A percentile compares a stretch with the other conserved stretches of the same genome.
phyloP scores from a whole-genome alignment of 257 asterid species.

The Dorcoceras hygrometricum region DNA sequence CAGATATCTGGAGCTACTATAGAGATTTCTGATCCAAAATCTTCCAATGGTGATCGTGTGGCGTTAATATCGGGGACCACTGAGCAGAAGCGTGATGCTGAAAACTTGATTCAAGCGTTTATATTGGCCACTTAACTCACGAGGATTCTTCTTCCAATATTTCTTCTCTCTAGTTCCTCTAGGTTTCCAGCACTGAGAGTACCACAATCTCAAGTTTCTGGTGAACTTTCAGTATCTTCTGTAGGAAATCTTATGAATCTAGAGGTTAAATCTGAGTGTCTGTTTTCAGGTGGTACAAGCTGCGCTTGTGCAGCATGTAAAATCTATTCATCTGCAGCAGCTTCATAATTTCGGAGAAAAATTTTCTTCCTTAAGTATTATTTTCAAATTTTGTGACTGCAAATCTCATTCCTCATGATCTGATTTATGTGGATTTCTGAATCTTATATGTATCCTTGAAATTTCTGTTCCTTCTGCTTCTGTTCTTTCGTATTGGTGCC shows the following conservation, averaged over 20 bases:
- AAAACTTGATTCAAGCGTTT: constrained; percentile 92
- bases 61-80: constrained; percentile 84
- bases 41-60: constrained; percentile 83
- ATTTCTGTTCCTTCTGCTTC: constrained; percentile 30
- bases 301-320: constrained; percentile 38
- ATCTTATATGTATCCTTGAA: constrained; percentile 31
- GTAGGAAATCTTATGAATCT: constrained; percentile 39
- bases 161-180: constrained; percentile 44
- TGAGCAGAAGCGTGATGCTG: constrained; percentile 91
- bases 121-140: constrained; percentile 72
- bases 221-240: constrained; percentile 38
- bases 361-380: constrained; percentile 41
- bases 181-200: constrained; percentile 37
- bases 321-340: constrained; percentile 42
- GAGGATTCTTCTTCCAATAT: constrained; percentile 27
- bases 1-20: constrained; percentile 94
- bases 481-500: constrained; percentile 25
- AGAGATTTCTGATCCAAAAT: constrained; percentile 72
- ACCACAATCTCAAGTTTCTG: constrained; percentile 35
- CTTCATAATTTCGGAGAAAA: constrained; percentile 36
- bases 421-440: constrained; percentile 28
- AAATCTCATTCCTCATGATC: constrained; percentile 35
- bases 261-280: constrained; percentile 30
- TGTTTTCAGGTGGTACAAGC: constrained; percentile 32
- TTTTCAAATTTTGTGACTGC: constrained; percentile 32